A percentile compares a stretch with the other conserved stretches of the same genome.
These are phyloP conservation scores for Ustilago crameri DNA, from an alignment of 1,284 basidiomycete species.

Conservation along the genomic window DNA sequence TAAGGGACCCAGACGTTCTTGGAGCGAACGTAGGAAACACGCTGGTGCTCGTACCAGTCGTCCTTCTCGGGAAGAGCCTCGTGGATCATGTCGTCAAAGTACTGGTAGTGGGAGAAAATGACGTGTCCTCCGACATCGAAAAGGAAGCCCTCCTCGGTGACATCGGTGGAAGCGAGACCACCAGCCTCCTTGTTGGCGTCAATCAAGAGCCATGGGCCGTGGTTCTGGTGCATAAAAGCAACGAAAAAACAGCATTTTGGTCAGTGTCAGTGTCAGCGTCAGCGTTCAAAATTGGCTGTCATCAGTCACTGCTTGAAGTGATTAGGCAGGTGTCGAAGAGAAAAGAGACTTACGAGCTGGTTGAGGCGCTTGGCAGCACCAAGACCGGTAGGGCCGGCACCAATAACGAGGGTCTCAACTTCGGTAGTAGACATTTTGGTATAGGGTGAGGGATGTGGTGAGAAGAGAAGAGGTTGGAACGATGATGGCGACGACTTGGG, in stretches of 20 bases:
- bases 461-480: background rate
- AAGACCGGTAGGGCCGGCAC: conserved; percentile 70
- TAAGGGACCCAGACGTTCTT: conserved; percentile 72
- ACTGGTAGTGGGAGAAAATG: conserved; percentile 73
- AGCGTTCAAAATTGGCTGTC: background rate
- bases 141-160: conserved; percentile 72
- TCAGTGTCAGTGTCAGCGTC: too few species aligned
- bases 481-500: conserved; percentile 4
- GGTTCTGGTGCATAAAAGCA: conserved; percentile 61
- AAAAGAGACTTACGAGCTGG: conserved; percentile 68
- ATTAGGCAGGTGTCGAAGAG: background rate
- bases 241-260: too few species aligned
- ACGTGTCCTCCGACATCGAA: conserved; percentile 73
- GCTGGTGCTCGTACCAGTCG: conserved; percentile 72
- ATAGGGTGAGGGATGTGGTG: background rate
- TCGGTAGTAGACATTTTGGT: conserved; percentile 39
- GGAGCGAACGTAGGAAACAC: conserved; percentile 72
- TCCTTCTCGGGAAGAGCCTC: conserved; percentile 70
- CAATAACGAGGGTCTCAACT: conserved; percentile 67
- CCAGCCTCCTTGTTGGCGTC: conserved; percentile 70
- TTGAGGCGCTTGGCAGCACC: conserved; percentile 72
- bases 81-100: conserved; percentile 72
- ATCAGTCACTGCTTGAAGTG: too few species aligned
- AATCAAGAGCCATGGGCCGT: conserved; percentile 69
- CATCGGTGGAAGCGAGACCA: conserved; percentile 72